phyloP scores from a whole-genome alignment of 129 eudicot species.

The Ambrosia artemisiifolia region DNA sequence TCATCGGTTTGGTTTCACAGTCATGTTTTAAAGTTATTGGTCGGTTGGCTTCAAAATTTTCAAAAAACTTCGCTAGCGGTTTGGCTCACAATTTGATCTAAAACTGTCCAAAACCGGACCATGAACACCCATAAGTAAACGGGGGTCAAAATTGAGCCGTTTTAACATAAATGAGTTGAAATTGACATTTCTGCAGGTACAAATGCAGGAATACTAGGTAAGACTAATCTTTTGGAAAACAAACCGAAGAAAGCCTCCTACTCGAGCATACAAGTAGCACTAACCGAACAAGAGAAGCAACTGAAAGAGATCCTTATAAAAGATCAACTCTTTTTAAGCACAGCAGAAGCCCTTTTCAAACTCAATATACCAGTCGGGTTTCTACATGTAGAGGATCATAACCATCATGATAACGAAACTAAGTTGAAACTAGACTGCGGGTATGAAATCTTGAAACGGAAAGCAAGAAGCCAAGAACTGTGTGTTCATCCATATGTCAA shows the following conservation, averaged over 20 bases:
- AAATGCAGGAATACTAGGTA: neutral
- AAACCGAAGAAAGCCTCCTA: conserved; percentile 29
- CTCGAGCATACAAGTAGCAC: conserved; percentile 38
- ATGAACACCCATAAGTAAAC: too few relatives aligned
- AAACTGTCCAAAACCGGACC: too few relatives aligned
- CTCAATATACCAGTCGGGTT: conserved; percentile 68
- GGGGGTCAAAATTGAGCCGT: neutral
- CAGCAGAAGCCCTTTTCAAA: conserved; percentile 87
- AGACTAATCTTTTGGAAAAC: neutral
- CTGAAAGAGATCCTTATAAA: conserved; percentile 70
- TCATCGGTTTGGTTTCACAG: too few relatives aligned
- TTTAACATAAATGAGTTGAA: neutral
- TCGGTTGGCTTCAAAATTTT: too few relatives aligned
- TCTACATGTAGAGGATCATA: conserved; percentile 52
- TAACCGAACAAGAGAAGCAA: conserved; percentile 64
- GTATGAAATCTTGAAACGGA: conserved; percentile 69
- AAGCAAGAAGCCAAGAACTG: conserved; percentile 63
- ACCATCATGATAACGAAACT: conserved; percentile 25
- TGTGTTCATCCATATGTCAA: conserved; percentile 36
- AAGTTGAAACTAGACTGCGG: conserved; percentile 62
- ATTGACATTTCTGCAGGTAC: conserved; percentile 21
- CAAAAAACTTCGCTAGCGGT: too few relatives aligned
- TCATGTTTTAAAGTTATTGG: too few relatives aligned
- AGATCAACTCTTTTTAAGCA: conserved; percentile 64
- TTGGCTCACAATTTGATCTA: too few relatives aligned